Base-by-base conservation (phyloP, 331 rosid species). In the Stylosanthes scabra region DNA sequence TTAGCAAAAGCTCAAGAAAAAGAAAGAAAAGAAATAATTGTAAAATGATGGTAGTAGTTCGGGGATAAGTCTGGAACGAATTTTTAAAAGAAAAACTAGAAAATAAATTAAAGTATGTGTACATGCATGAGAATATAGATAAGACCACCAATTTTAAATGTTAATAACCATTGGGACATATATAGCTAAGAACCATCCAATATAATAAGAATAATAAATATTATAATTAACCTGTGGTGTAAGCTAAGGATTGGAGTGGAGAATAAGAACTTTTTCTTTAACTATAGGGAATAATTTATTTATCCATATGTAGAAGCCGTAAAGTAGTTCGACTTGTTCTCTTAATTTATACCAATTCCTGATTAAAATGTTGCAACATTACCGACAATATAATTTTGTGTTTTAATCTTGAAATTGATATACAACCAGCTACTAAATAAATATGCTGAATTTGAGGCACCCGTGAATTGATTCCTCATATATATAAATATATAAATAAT, bases 11-110 rank as follows among this genome's bases (percentile, higher is more conserved):
- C 57, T 13, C 25, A 51, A 51, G 1, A n/a, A 1, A 49, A 11
- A 3, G n/a, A 14, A 51, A 6, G 8, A 7, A 39, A 39, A 39
- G 42, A 39, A 39, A 39, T 5, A 39, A 39, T 7, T 39, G 5
- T 4, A 41, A 41, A 6, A 41, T 31, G 5, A 31, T 31, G 3
- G n/a, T 15, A 12, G 42, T 27, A 2, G 66, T 44, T 58, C 67
- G 16, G 34, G 76, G 47, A 71, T 59, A 58, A 71, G 67, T 54
- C 49, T 55, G 37, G 45, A 71, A 71, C 37, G 49, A 71, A 55
- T 58, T 71, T 9, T 27, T 8, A 50, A 31, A 31, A 31, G 5
- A 5, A 31, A n/a, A 51, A n/a, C 25, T 20, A 20, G 25, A 20
- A 20, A 20, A 20, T 20, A 20, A 20, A 20, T 1, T 20, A 49